Base-by-base conservation (phyloP, 1,139 yeast species). In the Magnusiomyces fungicola region DNA sequence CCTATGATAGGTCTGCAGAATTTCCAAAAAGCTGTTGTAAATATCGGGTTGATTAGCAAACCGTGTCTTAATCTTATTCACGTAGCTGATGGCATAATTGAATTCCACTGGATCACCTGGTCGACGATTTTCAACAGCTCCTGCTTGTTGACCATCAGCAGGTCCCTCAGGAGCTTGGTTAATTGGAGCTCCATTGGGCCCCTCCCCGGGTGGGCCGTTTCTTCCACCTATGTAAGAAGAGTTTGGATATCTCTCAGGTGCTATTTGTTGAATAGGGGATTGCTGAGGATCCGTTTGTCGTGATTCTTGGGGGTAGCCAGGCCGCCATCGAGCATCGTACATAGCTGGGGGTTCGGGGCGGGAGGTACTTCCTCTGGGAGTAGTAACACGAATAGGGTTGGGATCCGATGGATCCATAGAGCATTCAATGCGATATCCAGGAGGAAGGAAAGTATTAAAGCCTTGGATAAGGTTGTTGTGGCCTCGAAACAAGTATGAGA, bases 81-180 rank as follows among this genome's bases (percentile, higher is more conserved):
- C 99, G 63, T 92, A 92, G 56, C 86, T 84, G 56, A 92, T 92
- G 29, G 98, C 98, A 67, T 92, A 97, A 64, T 92, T 90, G 71
- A 92, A 90, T 69, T 92, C 97, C 10, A 89, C 92, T 50, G 95
- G 97, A 2, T 94, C 92, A 16, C 88, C 83, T 58, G 57, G 65
- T 53, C 55, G 61, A 48, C 56, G 55, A 19, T 49, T 61, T 34
- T 54, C 61, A 19, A 33, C 47, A 33, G 53, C 47, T 45, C 52
- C 22, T 55, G 63, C 43, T 48, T 62, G 45, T 33, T 58, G 49
- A 30, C 50, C 58, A 1, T 56, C 55, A 9, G 60, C 57, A 9
- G 56, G 55, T 71, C 70, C 43, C 73, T 73, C 53, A 69, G 73
- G 21, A 69, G 60, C 53, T 68, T 72, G 14, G 71, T 65, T 63